These are phyloP conservation scores for Stephanodiscus triporus DNA, from an alignment of 108 stramenopile species.

Conservation along the genomic window DNA sequence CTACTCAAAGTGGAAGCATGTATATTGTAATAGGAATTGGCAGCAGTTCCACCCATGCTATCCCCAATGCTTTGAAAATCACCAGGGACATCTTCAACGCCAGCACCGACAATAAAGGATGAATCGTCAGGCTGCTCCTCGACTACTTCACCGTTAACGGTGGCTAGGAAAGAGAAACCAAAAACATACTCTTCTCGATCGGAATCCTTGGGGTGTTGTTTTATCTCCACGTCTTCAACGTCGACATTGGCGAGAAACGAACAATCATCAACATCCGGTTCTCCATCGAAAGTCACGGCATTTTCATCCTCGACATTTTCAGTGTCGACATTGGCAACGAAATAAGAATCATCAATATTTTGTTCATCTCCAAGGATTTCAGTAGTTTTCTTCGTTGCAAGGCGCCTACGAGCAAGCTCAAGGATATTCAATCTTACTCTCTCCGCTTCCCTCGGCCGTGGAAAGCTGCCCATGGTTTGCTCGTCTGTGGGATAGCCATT, in stretches of 20 bases:
- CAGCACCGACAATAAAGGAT: conserved; percentile 20
- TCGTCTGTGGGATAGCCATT: conserved; percentile 28
- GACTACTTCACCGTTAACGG: conserved; percentile 7
- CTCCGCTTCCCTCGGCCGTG: background rate
- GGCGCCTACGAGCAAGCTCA: conserved; percentile 11
- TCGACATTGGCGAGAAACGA: conserved; percentile 19
- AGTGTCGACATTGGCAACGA: too few species aligned
- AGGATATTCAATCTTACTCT: conserved; percentile 1
- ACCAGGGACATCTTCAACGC: conserved; percentile 14
- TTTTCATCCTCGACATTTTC: too few species aligned
- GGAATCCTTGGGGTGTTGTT: conserved; percentile 10
- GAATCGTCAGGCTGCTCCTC: conserved; percentile 16
- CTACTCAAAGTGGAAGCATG: conserved; percentile 27
- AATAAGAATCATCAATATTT: too few species aligned
- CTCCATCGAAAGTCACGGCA: background rate
- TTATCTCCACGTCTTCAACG: conserved; percentile 15
- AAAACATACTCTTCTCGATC: background rate
- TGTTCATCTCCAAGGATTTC: background rate
- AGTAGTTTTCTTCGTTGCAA: conserved; percentile 3
- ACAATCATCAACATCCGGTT: conserved; percentile 1
- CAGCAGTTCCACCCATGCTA: background rate
- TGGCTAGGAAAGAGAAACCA: conserved; percentile 1
- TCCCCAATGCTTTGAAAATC: conserved; percentile 1
- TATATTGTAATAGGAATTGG: conserved; percentile 14
- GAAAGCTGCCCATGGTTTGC: background rate